These are phyloP conservation scores for Harrya chromipes DNA, from an alignment of 768 basidiomycete genomes.

Conservation along the genomic window DNA sequence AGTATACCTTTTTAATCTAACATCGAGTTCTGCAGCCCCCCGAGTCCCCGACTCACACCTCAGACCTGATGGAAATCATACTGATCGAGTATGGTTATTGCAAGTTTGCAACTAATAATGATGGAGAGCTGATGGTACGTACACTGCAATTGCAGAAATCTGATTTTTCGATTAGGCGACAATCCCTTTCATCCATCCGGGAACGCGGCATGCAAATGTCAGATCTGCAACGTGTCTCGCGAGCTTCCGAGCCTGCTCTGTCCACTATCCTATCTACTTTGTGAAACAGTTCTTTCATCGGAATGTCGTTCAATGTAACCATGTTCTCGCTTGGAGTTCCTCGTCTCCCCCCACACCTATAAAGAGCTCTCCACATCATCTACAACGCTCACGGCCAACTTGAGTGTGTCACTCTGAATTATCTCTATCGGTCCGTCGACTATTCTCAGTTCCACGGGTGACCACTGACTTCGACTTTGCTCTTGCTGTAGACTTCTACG, in stretches of 20 bases:
- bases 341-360: conserved; percentile 8
- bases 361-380: conserved; percentile 13
- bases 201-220: conserved; percentile 5
- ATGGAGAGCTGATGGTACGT: background rate
- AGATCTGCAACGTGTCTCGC: conserved; percentile 24
- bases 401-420: conserved; percentile 1
- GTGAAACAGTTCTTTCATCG: conserved; percentile 19
- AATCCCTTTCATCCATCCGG: conserved; percentile 1
- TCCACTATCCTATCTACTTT: conserved; percentile 20
- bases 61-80: background rate
- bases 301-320: conserved; percentile 14
- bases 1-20: background rate
- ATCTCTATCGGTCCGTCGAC: conserved; percentile 6
- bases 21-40: too few species aligned
- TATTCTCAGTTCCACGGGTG: background rate
- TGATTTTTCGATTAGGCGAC: background rate
- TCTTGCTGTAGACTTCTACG: conserved; percentile 1
- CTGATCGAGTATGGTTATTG: background rate
- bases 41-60: too few species aligned
- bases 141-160: background rate
- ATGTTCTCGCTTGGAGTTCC: conserved; percentile 7
- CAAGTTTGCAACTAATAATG: background rate
- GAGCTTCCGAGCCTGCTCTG: conserved; percentile 23
- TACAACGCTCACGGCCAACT: conserved; percentile 7
- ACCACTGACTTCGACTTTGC: background rate